Conservation (phyloP, 495 filamentous ascomycete genomes). For the Penicillium parvum region DNA sequence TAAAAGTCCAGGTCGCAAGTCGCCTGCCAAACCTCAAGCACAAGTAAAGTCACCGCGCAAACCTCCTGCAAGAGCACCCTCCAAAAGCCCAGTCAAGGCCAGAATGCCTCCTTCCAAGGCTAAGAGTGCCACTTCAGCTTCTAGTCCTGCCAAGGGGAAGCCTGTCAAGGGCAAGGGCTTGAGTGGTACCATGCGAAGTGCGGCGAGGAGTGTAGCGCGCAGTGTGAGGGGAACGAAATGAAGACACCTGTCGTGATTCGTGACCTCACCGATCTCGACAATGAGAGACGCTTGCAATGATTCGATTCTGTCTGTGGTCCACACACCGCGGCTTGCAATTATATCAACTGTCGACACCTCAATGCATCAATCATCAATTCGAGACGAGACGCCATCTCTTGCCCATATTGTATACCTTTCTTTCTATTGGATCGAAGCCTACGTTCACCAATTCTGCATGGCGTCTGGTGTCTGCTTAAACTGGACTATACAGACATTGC, state of each 20-base stretch:
- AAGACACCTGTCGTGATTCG: neutral
- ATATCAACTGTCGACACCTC: neutral
- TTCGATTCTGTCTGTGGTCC: neutral
- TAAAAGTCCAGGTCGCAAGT: conserved; percentile 1
- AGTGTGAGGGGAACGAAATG: conserved; percentile 16
- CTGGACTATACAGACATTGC: no score
- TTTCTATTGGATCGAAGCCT: neutral
- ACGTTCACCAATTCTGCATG: no score
- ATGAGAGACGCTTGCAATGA: no score
- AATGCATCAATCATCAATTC: neutral
- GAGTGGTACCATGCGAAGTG: conserved; percentile 14
- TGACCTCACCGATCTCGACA: no score
- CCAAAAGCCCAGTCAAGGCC: conserved; percentile 10
- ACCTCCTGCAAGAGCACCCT: conserved; percentile 8
- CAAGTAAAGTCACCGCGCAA: conserved; percentile 11
- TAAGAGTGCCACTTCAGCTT: conserved; percentile 7
- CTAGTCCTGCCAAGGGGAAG: conserved; percentile 6
- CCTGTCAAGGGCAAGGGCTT: conserved; percentile 4
- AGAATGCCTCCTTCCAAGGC: conserved; percentile 9
- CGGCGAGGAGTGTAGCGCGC: conserved; percentile 13
- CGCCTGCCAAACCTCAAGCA: conserved; percentile 3
- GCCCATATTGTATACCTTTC: neutral
- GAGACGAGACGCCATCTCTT: neutral
- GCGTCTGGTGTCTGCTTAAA: no score
- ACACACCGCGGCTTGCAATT: neutral